phyloP scores from a whole-genome alignment of 352 stramenopile species.

The Globisporangium camurandrum region DNA sequence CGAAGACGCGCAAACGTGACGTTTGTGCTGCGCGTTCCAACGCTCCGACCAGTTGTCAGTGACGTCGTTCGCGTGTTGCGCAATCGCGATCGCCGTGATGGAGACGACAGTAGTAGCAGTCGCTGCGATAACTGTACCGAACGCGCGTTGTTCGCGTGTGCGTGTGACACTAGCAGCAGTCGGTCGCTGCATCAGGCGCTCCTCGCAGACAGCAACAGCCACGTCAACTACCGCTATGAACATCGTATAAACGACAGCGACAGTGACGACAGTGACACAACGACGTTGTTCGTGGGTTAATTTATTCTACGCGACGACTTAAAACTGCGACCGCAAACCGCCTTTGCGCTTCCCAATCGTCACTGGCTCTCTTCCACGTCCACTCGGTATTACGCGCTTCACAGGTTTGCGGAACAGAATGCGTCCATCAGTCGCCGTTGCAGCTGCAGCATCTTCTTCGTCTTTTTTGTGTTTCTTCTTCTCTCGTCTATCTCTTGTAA shows the following conservation, averaged over 20 bases:
- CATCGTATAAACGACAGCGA: not conserved
- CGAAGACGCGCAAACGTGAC: not conserved
- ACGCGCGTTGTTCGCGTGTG: no score
- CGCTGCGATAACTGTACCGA: no score
- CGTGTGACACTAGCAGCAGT: no score
- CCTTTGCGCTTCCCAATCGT: conserved; percentile 83
- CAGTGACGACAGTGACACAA: not conserved
- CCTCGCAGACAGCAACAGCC: no score
- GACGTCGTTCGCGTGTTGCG: not conserved
- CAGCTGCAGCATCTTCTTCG: conserved; percentile 11
- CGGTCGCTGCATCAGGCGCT: no score
- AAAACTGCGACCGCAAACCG: conserved; percentile 65
- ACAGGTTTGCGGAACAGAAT: conserved; percentile 70
- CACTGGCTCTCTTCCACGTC: conserved; percentile 49
- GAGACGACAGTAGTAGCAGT: no score
- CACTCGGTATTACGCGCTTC: conserved; percentile 14
- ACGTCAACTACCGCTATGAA: no score
- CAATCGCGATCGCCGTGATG: not conserved
- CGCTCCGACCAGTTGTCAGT: not conserved
- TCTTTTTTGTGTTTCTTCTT: conserved; percentile 14
- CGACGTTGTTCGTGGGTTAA: not conserved
- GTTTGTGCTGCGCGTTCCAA: not conserved
- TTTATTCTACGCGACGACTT: not conserved
- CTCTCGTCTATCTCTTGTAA: conserved; percentile 11
- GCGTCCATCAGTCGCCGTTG: conserved; percentile 29